These are phyloP conservation scores for Didymosphaeria variabile DNA, from an alignment of 2,329 filamentous ascomycete genomes.

Conservation along the genomic window DNA sequence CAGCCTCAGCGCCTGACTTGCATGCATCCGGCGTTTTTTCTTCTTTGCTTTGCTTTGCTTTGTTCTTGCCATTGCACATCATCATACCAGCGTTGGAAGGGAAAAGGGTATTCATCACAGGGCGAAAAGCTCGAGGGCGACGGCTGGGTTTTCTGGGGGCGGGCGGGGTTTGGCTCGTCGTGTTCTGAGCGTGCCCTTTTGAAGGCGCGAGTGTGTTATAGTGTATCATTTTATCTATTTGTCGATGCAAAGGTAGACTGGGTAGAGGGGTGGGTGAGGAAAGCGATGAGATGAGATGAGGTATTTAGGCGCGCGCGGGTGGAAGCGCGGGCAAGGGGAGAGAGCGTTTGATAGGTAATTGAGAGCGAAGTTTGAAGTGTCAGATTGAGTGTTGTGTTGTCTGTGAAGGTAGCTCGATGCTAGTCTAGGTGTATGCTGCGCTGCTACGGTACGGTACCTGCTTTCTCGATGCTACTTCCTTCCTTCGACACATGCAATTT, in stretches of 20 bases:
- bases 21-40: conserved; percentile 9
- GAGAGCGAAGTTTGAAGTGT: background rate
- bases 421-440: too few species aligned
- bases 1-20: background rate
- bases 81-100: background rate
- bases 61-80: background rate
- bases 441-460: too few species aligned
- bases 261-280: background rate
- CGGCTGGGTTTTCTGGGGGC: background rate
- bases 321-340: too few species aligned
- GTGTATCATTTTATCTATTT: conserved; percentile 5
- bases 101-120: background rate
- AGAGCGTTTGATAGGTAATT: background rate
- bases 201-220: background rate
- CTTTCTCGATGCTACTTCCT: too few species aligned
- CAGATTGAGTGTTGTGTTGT: too few species aligned
- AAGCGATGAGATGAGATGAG: too few species aligned
- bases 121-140: background rate
- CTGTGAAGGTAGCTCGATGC: background rate
- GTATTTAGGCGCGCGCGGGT: background rate
- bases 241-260: background rate
- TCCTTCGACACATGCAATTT: too few species aligned
- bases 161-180: background rate
- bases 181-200: background rate
- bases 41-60: background rate